Evolutionary conservation across 805 yeast species (phyloP), one percentile per base, ranked within the genome.

Genomic region (Candida patagonica): DNA sequence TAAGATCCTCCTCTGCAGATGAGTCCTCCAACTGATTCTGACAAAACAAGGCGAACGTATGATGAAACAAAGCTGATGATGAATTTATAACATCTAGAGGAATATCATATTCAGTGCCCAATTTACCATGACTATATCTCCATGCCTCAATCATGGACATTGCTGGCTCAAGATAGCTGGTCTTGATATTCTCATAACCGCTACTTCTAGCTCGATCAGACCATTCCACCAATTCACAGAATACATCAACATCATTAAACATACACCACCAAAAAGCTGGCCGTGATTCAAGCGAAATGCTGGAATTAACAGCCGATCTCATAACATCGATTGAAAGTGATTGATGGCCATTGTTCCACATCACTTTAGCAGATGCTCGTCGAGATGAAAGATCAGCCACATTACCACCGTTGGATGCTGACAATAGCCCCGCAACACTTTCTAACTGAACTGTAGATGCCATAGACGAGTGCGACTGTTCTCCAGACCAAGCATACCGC

Each of bases 31-130:
- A 59, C 50, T 83, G 88, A 5, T 64, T 59, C 49, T 80, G 81
- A 54, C 95, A 82, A 53, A 87, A 87, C 23, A 68, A 63, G 0
- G 88, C 96, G 49, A 81, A 68, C 2, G 68, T 64, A 44, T 73
- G 79, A 52, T 57, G 80, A 5, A 78, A 69, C 26, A 62, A 57
- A 0, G 78, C 73, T 30, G 59, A 53, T 19, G 22, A 10, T 5
- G n/a, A 16, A n/a, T 29, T 35, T 9, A 26, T 6, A 19, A 20
- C 30, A n/a, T 13, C 26, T 13, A n/a, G 15, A 37, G 30, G 25
- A 17, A 13, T 12, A 5, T 12, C 26, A 3, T 20, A 16, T 10
- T 21, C 15, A 13, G 16, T 8, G n/a, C n/a, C n/a, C n/a, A n/a
- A n/a, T n/a, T n/a, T n/a, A n/a, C n/a, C n/a, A n/a, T n/a, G n/a